A percentile compares a stretch with the other conserved stretches of the same genome.
phyloP scores from a whole-genome alignment of 176 grass and related monocot species.

The Alopecurus myosuroides region DNA sequence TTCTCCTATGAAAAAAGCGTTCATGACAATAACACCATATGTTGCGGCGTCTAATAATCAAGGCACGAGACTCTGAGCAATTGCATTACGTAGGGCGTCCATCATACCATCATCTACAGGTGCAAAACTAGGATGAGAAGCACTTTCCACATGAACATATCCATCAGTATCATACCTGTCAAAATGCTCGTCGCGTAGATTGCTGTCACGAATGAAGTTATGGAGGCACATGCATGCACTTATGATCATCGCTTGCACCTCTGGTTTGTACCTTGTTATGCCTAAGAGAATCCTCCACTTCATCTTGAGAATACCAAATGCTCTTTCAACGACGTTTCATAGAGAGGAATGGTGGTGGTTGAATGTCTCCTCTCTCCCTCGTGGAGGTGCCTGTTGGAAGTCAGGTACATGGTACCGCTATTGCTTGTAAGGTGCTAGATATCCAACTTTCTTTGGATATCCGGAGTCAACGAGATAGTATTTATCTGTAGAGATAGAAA shows the following conservation, averaged over 20 bases:
- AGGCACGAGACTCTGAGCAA: too few relatives aligned
- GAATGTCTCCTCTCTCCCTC: background rate
- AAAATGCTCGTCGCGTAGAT: background rate
- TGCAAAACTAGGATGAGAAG: background rate
- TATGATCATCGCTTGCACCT: background rate
- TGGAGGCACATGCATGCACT: background rate
- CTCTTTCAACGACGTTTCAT: background rate
- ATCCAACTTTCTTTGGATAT: background rate
- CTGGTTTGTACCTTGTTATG: background rate
- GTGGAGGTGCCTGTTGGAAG: background rate
- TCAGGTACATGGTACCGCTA: background rate
- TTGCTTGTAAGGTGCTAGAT: background rate
- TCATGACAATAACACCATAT: too few relatives aligned
- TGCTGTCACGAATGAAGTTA: background rate
- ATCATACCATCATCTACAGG: background rate
- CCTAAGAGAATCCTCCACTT: background rate
- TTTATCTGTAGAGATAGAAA: background rate
- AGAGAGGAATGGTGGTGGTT: background rate
- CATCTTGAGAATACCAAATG: background rate
- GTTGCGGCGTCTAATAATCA: too few relatives aligned
- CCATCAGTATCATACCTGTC: background rate
- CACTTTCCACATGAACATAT: background rate
- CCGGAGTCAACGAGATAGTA: background rate
- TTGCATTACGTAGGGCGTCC: background rate
- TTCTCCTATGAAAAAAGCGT: too few relatives aligned